phyloP scores from a whole-genome alignment of 2,329 filamentous ascomycete species.

The Penicillium sp. region DNA sequence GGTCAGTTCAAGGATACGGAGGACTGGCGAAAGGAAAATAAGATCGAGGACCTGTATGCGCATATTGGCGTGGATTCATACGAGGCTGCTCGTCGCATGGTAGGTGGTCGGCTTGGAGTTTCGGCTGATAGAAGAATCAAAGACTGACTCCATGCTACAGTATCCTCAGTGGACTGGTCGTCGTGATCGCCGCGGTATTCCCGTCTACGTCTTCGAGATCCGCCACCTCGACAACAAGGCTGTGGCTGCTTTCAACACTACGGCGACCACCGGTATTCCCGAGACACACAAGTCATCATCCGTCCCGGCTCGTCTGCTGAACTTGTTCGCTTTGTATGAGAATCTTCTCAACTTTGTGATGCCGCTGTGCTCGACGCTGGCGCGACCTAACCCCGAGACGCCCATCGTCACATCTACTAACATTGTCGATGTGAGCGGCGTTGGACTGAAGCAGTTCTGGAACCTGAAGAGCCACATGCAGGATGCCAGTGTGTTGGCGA shows the following conservation, averaged over 20 bases:
- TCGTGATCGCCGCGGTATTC: slow-evolving; percentile 85
- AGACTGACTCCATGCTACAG: slow-evolving; percentile 43
- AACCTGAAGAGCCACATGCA: slow-evolving; percentile 93
- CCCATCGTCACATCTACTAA: slow-evolving; percentile 91
- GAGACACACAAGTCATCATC: slow-evolving; percentile 58
- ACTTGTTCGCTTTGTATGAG: slow-evolving; percentile 90
- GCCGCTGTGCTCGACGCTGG: slow-evolving; percentile 76
- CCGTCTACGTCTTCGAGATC: slow-evolving; percentile 88
- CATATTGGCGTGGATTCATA: slow-evolving; percentile 84
- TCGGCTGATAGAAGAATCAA: neutral
- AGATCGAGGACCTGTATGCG: slow-evolving; percentile 75
- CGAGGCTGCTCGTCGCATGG: slow-evolving; percentile 70
- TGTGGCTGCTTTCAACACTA: slow-evolving; percentile 69
- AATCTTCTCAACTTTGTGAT: slow-evolving; percentile 84
- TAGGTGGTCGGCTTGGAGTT: slow-evolving; percentile 40
- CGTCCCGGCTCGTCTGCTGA: slow-evolving; percentile 70
- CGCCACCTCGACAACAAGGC: slow-evolving; percentile 78
- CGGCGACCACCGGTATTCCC: slow-evolving; percentile 44
- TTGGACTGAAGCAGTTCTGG: slow-evolving; percentile 93
- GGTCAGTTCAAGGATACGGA: slow-evolving; percentile 85
- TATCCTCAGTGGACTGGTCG: slow-evolving; percentile 95
- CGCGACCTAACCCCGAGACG: slow-evolving; percentile 71
- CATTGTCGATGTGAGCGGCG: slow-evolving; percentile 87
- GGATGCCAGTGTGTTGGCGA: slow-evolving; percentile 81
- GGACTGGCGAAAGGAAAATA: slow-evolving; percentile 77